These are phyloP conservation scores for Rutstroemia sp. DNA, from an alignment of 2,329 filamentous ascomycete genomes.

Conservation along the genomic window DNA sequence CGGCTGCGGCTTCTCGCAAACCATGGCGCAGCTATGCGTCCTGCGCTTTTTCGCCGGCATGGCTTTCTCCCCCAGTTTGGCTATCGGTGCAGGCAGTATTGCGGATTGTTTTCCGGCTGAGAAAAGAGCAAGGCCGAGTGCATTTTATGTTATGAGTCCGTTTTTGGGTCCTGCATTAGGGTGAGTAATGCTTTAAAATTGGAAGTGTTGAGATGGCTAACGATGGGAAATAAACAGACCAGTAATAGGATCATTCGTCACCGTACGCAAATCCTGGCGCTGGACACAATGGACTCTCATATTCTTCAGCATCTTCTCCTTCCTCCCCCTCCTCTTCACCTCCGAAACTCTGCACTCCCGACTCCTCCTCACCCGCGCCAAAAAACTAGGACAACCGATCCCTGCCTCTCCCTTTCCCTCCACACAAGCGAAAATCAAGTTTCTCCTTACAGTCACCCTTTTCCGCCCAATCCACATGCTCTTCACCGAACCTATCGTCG, in stretches of 20 bases:
- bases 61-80: slow-evolving; percentile 31
- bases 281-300: slow-evolving; percentile 47
- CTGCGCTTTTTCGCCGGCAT: slow-evolving; percentile 42
- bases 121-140: slow-evolving; percentile 36
- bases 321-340: slow-evolving; percentile 36
- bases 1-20: slow-evolving; percentile 53
- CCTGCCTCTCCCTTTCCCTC: slow-evolving; percentile 30
- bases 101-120: slow-evolving; percentile 40
- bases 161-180: slow-evolving; percentile 46
- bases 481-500: slow-evolving; percentile 30
- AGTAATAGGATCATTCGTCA: slow-evolving; percentile 37
- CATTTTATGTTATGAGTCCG: slow-evolving; percentile 42
- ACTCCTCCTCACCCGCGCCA: slow-evolving; percentile 17
- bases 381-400: slow-evolving; percentile 35
- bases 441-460: slow-evolving; percentile 30
- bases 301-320: slow-evolving; percentile 40
- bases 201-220: background rate
- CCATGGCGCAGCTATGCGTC: slow-evolving; percentile 35
- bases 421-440: slow-evolving; percentile 28
- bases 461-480: slow-evolving; percentile 34
- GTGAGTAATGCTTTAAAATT: slow-evolving; percentile 28
- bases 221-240: slow-evolving; percentile 14
- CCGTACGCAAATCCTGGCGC: slow-evolving; percentile 40
- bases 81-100: slow-evolving; percentile 43
- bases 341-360: slow-evolving; percentile 34